Evolutionary conservation across 1,284 basidiomycete species (phyloP).

Genomic region (Naganishia sp.): DNA sequence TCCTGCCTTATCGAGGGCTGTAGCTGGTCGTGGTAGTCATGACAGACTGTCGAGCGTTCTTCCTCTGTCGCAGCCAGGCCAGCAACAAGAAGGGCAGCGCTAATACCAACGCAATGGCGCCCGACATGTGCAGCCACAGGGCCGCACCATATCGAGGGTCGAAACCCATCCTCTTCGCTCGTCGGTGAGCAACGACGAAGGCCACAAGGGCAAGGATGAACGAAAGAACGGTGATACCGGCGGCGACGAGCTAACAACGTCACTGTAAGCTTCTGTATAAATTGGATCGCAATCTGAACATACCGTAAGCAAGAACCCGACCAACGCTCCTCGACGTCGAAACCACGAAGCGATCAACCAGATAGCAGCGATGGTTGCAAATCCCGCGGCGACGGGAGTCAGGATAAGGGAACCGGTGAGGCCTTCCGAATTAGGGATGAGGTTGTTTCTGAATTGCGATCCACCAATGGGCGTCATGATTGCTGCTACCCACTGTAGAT

Average conservation of each 20-base stretch:
- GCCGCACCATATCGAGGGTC: constrained; percentile 26
- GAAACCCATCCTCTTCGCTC: constrained; percentile 15
- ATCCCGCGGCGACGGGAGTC: constrained; percentile 44
- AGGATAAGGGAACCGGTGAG: constrained; percentile 45
- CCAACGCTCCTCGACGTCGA: constrained; percentile 34
- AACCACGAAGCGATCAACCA: constrained; percentile 36
- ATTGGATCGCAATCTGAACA: constrained; percentile 21
- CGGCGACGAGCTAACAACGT: background rate
- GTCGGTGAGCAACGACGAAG: constrained; percentile 42
- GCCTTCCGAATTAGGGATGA: constrained; percentile 33
- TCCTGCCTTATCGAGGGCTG: background rate
- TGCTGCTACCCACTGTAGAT: background rate
- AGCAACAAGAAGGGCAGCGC: constrained; percentile 18
- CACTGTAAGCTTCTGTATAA: background rate
- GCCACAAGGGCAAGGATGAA: constrained; percentile 43
- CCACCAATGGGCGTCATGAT: background rate
- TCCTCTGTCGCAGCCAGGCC: constrained; percentile 25
- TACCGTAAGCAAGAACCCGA: constrained; percentile 41
- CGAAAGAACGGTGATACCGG: constrained; percentile 33
- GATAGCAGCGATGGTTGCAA: constrained; percentile 42
- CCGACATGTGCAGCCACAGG: constrained; percentile 30
- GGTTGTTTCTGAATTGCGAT: constrained; percentile 8
- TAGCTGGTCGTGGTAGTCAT: constrained; percentile 4
- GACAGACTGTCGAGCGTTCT: constrained; percentile 3
- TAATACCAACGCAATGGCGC: constrained; percentile 2